Percentiles rank a stretch among this genome's conserved stretches.
These are phyloP conservation scores for Populus tremula DNA, from an alignment of 345 rosid species.

Conservation along the genomic window DNA sequence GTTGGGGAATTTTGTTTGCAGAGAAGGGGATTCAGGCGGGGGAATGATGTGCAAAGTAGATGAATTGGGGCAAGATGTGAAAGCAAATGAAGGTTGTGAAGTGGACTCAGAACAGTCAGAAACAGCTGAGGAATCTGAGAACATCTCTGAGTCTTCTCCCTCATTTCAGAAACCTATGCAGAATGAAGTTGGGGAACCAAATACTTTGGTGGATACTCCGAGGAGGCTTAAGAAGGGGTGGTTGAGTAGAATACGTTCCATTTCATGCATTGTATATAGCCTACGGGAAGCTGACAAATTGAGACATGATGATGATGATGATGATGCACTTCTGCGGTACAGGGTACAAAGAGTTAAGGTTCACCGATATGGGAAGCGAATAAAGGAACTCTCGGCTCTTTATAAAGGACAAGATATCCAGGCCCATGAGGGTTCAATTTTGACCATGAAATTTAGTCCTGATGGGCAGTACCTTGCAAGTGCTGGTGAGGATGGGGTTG, in stretches of 20 bases:
- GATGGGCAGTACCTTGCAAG: conserved; percentile 71
- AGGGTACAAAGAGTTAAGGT: conserved; percentile 25
- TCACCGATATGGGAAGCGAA: conserved; percentile 37
- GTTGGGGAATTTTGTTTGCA: conserved; percentile 19
- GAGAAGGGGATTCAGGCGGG: conserved; percentile 35
- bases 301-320: conserved; percentile 28
- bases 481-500: conserved; percentile 68
- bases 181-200: conserved; percentile 21
- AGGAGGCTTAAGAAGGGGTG: conserved; percentile 43
- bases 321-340: conserved; percentile 17
- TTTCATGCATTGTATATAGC: conserved; percentile 31
- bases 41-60: conserved; percentile 32
- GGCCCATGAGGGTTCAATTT: conserved; percentile 70
- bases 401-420: conserved; percentile 63
- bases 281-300: conserved; percentile 24
- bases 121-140: conserved; percentile 47
- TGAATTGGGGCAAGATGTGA: conserved; percentile 30
- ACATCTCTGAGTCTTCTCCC: conserved; percentile 26
- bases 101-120: conserved; percentile 37
- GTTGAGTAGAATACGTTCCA: conserved; percentile 50
- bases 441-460: conserved; percentile 68
- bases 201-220: conserved; percentile 14
- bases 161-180: conserved; percentile 18
- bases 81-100: conserved; percentile 28
- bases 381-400: conserved; percentile 65